Conservation (phyloP, 1,284 basidiomycete genomes). For the Caloboletus inedulis region DNA sequence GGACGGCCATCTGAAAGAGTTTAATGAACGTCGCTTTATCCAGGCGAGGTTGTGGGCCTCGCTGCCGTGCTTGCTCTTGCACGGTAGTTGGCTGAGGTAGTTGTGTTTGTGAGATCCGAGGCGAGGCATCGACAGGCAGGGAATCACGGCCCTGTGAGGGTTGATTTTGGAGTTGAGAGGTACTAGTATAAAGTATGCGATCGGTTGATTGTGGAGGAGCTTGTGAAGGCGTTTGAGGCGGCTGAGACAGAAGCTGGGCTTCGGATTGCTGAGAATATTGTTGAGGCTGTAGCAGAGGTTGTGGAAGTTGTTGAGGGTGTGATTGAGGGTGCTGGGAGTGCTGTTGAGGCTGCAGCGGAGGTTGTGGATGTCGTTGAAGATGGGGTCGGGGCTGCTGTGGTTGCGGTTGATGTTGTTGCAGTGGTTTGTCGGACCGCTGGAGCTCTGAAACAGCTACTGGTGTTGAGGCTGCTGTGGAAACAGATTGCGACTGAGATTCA, state of each 20-base stretch:
- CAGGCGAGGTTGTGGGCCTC: neutral
- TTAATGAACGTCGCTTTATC: conserved; percentile 21
- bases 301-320: neutral
- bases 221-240: neutral
- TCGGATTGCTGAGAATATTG: conserved; percentile 4
- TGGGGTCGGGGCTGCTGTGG: neutral
- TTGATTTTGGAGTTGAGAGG: conserved; percentile 7
- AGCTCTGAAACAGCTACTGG: neutral
- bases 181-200: neutral
- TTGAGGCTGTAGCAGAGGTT: neutral
- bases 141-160: conserved; percentile 4
- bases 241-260: conserved; percentile 1
- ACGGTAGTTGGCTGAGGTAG: neutral
- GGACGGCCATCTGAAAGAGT: conserved; percentile 22
- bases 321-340: neutral
- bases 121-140: neutral
- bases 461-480: neutral
- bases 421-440: neutral
- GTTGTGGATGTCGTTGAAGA: conserved; percentile 2
- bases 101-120: neutral
- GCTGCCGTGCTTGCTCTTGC: conserved; percentile 6
- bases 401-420: conserved; percentile 2
- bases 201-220: neutral
- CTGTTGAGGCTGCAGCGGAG: conserved; percentile 1
- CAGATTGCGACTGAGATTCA: conserved; percentile 1